Percentiles rank a stretch among this genome's conserved stretches.
phyloP scores from a whole-genome alignment of 371 early-diverging fungal genomes.

The Mucor sp. region DNA sequence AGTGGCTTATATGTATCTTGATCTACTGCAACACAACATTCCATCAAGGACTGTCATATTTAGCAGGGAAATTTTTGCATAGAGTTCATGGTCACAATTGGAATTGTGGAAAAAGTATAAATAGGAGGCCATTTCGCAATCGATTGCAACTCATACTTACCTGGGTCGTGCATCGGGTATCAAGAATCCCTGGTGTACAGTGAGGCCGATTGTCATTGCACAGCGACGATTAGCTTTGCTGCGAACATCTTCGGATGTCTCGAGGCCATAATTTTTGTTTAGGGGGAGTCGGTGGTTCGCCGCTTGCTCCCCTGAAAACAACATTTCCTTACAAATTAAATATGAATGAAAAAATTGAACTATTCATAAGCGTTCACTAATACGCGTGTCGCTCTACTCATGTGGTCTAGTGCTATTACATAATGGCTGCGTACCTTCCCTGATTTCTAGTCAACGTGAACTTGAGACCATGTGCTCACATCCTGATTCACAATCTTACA shows the following conservation, averaged over 20 bases:
- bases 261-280: slow-evolving; percentile 53
- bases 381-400: background rate
- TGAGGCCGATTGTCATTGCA: slow-evolving; percentile 48
- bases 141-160: slow-evolving; percentile 46
- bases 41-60: background rate
- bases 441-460: background rate
- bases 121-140: slow-evolving; percentile 16
- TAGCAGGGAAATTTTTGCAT: background rate
- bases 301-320: slow-evolving; percentile 30
- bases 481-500: background rate
- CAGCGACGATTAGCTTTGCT: slow-evolving; percentile 40
- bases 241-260: slow-evolving; percentile 52
- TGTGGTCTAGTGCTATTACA: background rate
- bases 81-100: background rate
- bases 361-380: background rate
- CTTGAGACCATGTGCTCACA: background rate
- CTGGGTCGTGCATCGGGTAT: slow-evolving; percentile 48
- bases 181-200: slow-evolving; percentile 39
- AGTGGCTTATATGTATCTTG: background rate
- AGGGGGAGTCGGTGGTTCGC: slow-evolving; percentile 47
- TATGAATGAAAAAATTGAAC: slow-evolving; percentile 12
- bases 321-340: slow-evolving; percentile 12
- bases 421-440: background rate
- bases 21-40: background rate
- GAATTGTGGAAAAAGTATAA: slow-evolving; percentile 30